Evolutionary conservation across 805 yeast species (phyloP), one percentile per base, ranked within the genome.

Genomic region (Starmerella cellae): DNA sequence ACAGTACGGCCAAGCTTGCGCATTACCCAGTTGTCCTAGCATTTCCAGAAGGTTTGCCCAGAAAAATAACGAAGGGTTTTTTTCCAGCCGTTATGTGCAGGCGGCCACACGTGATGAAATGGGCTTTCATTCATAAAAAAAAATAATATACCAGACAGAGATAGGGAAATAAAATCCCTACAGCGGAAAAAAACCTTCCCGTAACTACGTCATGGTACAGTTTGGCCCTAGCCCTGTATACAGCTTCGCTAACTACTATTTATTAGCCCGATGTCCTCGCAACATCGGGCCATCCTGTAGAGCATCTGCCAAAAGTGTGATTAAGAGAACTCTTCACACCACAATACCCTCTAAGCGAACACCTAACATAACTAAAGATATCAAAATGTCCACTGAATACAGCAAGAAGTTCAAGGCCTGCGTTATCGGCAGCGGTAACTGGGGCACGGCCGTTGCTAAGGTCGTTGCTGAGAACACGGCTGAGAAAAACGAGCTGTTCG

Each of bases 401-500:
- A 22, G 38, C 37, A 52, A 53, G 51, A 46, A 51, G 41, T 76
- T 67, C 64, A 73, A 68, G 55, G 70, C 79, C 34, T 69, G 85
- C 32, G 83, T 85, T 42, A 77, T 91, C 51, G 98, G 98, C 33
- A 85, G 96, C 24, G 98, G 97, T 60, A 88, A 88, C 66, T 88
- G 98, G 82, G 98, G 98, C 51, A 84, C 95, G 30, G 88, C 97
- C 17, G 85, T 91, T 42, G 96, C 97, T 49, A 88, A 91, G 62
- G 84, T 88, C 35, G 78, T 85, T 22, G 85, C 96, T 30, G 97
- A 91, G 64, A 87, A 85, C 62, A 69, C 87, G 34, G 70, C 69
- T 17, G 74, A 73, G 49, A 73, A 83, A 63, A 78, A 87, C 31
- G 70, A 75, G 30, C 65, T 82, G 56, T 91, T 91, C 62, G 70